Evolutionary conservation across 2,329 filamentous ascomycete genomes (phyloP), one percentile per base, ranked within the genome.

Genomic region (Clonostachys rhizophaga): DNA sequence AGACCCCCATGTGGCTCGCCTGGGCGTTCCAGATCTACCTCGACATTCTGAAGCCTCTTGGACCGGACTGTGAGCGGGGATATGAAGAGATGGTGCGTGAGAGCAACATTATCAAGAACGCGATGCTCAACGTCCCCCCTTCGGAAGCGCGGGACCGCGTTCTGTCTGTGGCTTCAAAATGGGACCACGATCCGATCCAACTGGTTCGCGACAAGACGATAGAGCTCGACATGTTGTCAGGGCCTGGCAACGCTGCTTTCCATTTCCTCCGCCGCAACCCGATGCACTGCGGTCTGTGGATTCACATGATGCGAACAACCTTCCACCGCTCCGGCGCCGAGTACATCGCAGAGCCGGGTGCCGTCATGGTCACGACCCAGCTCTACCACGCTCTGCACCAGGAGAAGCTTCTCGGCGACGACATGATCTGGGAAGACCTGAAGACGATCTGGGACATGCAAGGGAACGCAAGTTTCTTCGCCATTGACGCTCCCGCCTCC

Each of bases 371-470:
- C 16, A 49, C 42, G 0, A 45, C 49, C 3, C 54, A 60, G 46
- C 44, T 59, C 5, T 58, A 58, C 14, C 53, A 58, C 5, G 57
- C 57, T 14, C 52, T 60, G 2, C 51, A 35, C 5, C 44, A 54
- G 12, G 55, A 58, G 42, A 42, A 47, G 1, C 47, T 55, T 1
- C 44, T 60, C 6, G 6, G 44, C 0, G 5, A 49, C 2, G 46
- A 54, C 0, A 24, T 41, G 4, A 40, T 18, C 1, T 58, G 54
- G 56, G 49, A 54, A 3, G 53, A 56, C 14, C 40, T 55, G 1
- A 49, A 53, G 5, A 44, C 43, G 0, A 39, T 57, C 2, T 53
- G 51, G 46, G 30, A 40, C 20, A 46, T 49, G 11, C 55, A 60
- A 34, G 54, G 54, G 0, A 44, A 53, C 13, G 17, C 50, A 1